Base-by-base conservation (phyloP, 2,329 filamentous ascomycete genomes). In the Magnaporthiopsis rhizophila region DNA sequence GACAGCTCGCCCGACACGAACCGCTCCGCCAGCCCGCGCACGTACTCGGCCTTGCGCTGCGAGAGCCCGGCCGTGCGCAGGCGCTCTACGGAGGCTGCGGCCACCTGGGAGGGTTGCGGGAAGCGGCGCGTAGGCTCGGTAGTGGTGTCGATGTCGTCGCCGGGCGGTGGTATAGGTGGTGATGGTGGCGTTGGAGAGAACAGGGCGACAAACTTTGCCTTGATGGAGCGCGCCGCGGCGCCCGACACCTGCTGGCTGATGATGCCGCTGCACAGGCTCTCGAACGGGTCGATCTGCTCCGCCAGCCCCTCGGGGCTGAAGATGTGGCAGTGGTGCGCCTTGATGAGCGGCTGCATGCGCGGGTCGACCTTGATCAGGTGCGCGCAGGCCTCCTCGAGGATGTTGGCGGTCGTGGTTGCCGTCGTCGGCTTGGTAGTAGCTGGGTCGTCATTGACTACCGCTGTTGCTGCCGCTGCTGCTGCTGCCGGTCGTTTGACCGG, bases 181-280 rank as follows among this genome's bases (percentile, higher is more conserved):
- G 36, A 15, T 38, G 36, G 12, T 15, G 36, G 45, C 18, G 45
- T 18, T n/a, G 45, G 45, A 50, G 74, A 69, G 74, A 97, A 97
- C 7, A 97, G 78, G 1, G 79, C 81, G 26, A 96, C 78, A 74
- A 97, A 97, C 68, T 91, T 94, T 62, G 84, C 84, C 74, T 94
- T 93, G 77, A 99, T 98, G 7, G 90, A 90, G 69, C 86, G 89
- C 15, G 95, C 95, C 0, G 95, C 95, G 7, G 92, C 92, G 24
- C 94, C 92, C 0, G 92, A 97, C 26, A 99, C 94, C 78, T 99
- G 95, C 77, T 98, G 95, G 63, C 91, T 92, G 70, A 98, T 96
- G 72, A 99, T 97, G 62, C 92, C 90, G 74, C 89, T 93, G 56
- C 86, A 84, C 45, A 99, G 82, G 65, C 86, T 88, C 69, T 89